A percentile compares a stretch with the other conserved stretches of the same genome.
Conservation (phyloP, 257 asterid genomes). For the Leonotis leonurus region DNA sequence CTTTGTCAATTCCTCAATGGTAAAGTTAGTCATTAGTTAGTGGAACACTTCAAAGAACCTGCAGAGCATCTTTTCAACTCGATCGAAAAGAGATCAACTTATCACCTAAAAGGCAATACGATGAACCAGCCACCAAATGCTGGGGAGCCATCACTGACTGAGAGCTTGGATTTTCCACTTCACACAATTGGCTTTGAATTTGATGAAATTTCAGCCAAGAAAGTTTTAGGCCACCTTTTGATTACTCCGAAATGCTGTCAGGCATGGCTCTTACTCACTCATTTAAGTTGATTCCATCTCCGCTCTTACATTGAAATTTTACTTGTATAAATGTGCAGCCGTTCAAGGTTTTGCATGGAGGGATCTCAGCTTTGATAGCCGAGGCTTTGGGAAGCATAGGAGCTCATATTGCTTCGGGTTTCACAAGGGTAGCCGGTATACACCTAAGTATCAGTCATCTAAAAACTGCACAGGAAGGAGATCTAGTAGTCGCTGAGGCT, state of each 20-base stretch:
- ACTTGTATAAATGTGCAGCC: constrained; percentile 30
- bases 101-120: constrained; percentile 3
- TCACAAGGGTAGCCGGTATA: constrained; percentile 44
- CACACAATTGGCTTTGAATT: constrained; percentile 66
- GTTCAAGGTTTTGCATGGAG: constrained; percentile 50
- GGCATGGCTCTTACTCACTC: constrained; percentile 16
- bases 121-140: constrained; percentile 18
- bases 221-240: constrained; percentile 58
- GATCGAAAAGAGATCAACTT: background rate
- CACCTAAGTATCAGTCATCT: constrained; percentile 56
- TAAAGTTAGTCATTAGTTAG: background rate
- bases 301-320: background rate
- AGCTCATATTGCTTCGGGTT: constrained; percentile 48
- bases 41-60: background rate
- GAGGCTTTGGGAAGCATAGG: constrained; percentile 61
- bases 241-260: constrained; percentile 66
- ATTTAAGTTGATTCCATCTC: background rate
- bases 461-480: constrained; percentile 60
- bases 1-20: background rate
- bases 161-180: constrained; percentile 56
- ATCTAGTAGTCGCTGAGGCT: constrained; percentile 69
- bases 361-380: constrained; percentile 51
- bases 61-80: background rate
- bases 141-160: constrained; percentile 26
- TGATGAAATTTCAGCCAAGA: constrained; percentile 52